Evolutionary conservation across 495 filamentous ascomycete species (phyloP).

Genomic region (Elaphomyces granulatus): DNA sequence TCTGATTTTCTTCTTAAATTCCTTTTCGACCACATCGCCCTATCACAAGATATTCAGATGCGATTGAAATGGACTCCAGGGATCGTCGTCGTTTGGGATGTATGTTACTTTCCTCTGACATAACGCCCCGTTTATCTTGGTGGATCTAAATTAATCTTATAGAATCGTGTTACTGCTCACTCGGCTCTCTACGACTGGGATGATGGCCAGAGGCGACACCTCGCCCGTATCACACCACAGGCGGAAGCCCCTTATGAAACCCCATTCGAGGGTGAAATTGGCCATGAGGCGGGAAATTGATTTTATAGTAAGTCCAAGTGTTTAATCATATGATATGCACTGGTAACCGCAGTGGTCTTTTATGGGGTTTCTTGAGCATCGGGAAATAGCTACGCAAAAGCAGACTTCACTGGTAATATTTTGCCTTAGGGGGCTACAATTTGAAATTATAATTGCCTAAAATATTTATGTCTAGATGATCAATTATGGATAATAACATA

Average conservation of each 20-base stretch:
- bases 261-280: conserved; percentile 25
- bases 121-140: conserved; percentile 3
- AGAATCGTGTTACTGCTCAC: conserved; percentile 64
- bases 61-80: conserved; percentile 43
- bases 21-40: conserved; percentile 48
- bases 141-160: conserved; percentile 3
- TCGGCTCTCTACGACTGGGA: conserved; percentile 73
- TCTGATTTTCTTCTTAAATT: conserved; percentile 51
- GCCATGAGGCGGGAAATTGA: no score
- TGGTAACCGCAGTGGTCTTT: no score
- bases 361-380: no score
- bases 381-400: no score
- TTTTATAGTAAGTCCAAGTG: no score
- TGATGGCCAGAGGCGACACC: conserved; percentile 61
- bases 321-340: no score
- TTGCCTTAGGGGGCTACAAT: no score
- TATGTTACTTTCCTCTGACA: conserved; percentile 14
- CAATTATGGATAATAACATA: no score
- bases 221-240: conserved; percentile 75
- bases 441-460: no score
- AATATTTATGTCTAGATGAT: no score
- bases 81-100: conserved; percentile 51
- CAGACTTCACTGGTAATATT: no score
- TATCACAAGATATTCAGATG: conserved; percentile 42
- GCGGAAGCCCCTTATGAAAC: conserved; percentile 60